Base-by-base conservation (phyloP, 2,329 filamentous ascomycete species). In the Corinectria fuckeliana region DNA sequence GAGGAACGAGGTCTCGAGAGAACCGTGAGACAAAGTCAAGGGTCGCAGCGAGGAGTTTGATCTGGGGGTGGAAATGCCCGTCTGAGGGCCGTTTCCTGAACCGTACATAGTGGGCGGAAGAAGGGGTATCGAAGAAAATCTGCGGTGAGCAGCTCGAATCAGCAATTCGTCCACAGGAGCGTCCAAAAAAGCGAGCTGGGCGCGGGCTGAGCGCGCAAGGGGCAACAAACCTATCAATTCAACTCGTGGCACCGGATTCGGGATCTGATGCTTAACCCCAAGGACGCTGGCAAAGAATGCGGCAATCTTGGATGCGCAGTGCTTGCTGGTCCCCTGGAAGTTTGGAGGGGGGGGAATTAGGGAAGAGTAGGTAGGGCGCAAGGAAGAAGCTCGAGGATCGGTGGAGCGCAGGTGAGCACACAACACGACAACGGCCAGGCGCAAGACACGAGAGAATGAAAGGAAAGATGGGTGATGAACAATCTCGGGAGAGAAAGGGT, bases 31-130 rank as follows among this genome's bases (percentile, higher is more conserved):
- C 74, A 99, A 86, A 72, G 91, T 92, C 74, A 99, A 88, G 64
- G 95, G 94, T 69, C 95, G 91, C 68, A 97, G 88, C 66, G 94
- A 97, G 68, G 93, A 89, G 70, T 91, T 95, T 57, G 94, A 97
- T 80, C 95, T 90, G 71, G 95, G 95, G 70, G 95, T 99, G 69
- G 93, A 96, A 75, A 97, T 93, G 80, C 95, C 95, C 82, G 95
- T 99, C 80, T 97, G 93, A 63, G 91, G 88, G 80, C 90, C 91
- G 60, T 89, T 91, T 71, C 82, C 85, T 73, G 91, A 88, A 80
- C 91, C 91, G 86, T 95, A 96, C 93, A 97, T 96, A 78, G 72
- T 87, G 79, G 73, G 68, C 69, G 70, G 44, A 69, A 67, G 44
- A 69, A 67, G 68, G 77, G 77, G 78, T 80, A 81, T 82, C 76